Evolutionary conservation across 139 green algal species (phyloP), one percentile per base, ranked within the genome.

Genomic region (Chlamydomonas eustigma): DNA sequence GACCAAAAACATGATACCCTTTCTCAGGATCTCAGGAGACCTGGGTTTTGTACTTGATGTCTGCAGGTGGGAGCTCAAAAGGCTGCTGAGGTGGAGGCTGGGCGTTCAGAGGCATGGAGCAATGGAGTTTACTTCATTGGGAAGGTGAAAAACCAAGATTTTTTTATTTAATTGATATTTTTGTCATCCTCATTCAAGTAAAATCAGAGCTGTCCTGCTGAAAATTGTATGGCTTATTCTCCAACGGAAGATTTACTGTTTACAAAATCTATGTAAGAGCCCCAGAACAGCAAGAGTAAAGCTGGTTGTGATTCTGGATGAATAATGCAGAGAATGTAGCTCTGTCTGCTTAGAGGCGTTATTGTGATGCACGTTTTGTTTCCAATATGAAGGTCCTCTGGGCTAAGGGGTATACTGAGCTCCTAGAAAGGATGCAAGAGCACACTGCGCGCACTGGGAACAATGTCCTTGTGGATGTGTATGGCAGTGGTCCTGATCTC

Each of bases 361-460:
- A 12, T 30, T 69, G 58, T 5, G n/a, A 8, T 69, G 58, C n/a
- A 69, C 33, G 58, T 24, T n/a, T 30, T 39, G 28, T 12, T 24
- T 38, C 33, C 30, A 18, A 39, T 35, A 50, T 39, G 18, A 12
- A 58, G 44, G 44, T 91, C 38, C 81, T 99, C 25, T 99, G 96
- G 96, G 93, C 88, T 75, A 99, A 99, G 87, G 96, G 96, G 75
- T 99, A 99, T 90, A 95, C 93, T 4, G 94, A 98, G 90, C 89
- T 98, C 85, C 84, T 98, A 74, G 87, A 97, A 32, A 85, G 93
- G 37, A 68, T 97, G 18, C 70, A 82, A 1, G 83, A 91, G 75
- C 86, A 94, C 80, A 76, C 38, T 50, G 31, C 37, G n/a, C 66
- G 79, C 34, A 88, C 79, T 28, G 87, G 87, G 32, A 51, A 84